These are phyloP conservation scores for Sphaerobolus stellatus DNA, from an alignment of 1,284 basidiomycete species.

Conservation along the genomic window DNA sequence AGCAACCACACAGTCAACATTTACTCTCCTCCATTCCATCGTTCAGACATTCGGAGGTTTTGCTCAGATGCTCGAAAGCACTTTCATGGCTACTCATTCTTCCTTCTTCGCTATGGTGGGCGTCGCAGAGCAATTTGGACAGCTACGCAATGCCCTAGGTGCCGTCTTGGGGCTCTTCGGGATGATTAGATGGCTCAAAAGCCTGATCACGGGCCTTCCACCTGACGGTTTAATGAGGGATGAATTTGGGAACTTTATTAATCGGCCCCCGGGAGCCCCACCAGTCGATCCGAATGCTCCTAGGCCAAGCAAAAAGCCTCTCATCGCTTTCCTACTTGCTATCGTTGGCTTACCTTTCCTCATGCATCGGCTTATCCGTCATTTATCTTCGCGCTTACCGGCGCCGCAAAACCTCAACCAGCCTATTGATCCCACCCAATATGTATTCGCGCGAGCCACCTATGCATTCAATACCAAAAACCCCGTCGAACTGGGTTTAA, in stretches of 20 bases:
- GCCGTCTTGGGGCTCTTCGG: constrained; percentile 93
- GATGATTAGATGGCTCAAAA: constrained; percentile 79
- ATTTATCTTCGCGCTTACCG: constrained; percentile 66
- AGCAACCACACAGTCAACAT: constrained; percentile 87
- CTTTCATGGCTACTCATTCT: constrained; percentile 98
- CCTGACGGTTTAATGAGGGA: constrained; percentile 41
- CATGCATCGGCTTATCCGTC: constrained; percentile 86
- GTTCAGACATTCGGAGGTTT: constrained; percentile 95
- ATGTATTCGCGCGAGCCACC: constrained; percentile 86
- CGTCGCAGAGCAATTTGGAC: constrained; percentile 92
- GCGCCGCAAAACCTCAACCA: constrained; percentile 36
- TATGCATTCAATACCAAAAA: constrained; percentile 78
- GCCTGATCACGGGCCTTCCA: constrained; percentile 53
- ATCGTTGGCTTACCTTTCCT: constrained; percentile 92
- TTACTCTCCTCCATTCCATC: constrained; percentile 89
- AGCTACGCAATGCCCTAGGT: constrained; percentile 88
- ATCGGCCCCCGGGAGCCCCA: constrained; percentile 57
- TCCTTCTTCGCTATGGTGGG: constrained; percentile 99
- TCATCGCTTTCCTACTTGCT: constrained; percentile 92
- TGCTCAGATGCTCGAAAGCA: constrained; percentile 95
- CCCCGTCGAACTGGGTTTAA: constrained; percentile 79
- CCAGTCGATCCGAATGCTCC: constrained; percentile 33
- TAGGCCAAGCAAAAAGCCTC: constrained; percentile 82
- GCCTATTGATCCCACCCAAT: constrained; percentile 66
- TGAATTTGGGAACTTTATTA: constrained; percentile 70